A percentile compares a stretch with the other conserved stretches of the same genome.
phyloP scores from a whole-genome alignment of 129 eudicot genomes.

The Artemisia annua region DNA sequence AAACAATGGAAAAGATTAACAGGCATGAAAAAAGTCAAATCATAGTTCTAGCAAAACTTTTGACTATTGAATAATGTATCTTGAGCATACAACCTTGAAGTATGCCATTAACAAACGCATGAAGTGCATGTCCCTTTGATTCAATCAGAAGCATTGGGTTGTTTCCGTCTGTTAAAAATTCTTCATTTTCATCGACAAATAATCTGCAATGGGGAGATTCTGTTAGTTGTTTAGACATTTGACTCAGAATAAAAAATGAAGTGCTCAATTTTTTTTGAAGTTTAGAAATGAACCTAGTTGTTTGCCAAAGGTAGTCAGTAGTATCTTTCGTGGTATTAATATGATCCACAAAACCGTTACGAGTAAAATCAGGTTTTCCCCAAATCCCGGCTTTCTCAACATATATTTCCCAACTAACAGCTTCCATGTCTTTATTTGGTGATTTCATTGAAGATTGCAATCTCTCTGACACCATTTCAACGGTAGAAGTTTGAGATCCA shows the following conservation, averaged over 20 bases:
- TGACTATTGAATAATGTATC: slow-evolving; percentile 23
- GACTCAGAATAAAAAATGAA: neutral
- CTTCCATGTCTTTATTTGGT: slow-evolving; percentile 54
- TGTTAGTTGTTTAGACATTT: slow-evolving; percentile 7
- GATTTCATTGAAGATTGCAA: slow-evolving; percentile 51
- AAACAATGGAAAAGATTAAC: slow-evolving; percentile 19
- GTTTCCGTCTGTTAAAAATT: slow-evolving; percentile 45
- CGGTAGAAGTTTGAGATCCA: slow-evolving; percentile 61
- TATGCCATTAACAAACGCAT: slow-evolving; percentile 69
- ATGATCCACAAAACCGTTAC: slow-evolving; percentile 83
- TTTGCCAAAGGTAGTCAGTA: slow-evolving; percentile 96
- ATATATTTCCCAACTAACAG: slow-evolving; percentile 66
- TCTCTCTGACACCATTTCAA: slow-evolving; percentile 75
- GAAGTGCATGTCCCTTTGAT: slow-evolving; percentile 93
- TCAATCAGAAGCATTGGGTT: slow-evolving; percentile 58
- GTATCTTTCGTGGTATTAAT: slow-evolving; percentile 91
- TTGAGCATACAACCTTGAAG: slow-evolving; percentile 62
- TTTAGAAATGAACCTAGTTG: slow-evolving; percentile 60
- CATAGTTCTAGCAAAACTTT: slow-evolving; percentile 17
- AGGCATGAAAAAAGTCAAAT: slow-evolving; percentile 3
- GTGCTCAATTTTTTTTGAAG: neutral
- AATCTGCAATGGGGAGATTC: slow-evolving; percentile 40
- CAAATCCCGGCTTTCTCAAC: slow-evolving; percentile 73
- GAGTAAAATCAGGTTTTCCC: slow-evolving; percentile 72
- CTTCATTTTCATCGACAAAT: slow-evolving; percentile 52